These are phyloP conservation scores for Protomyces gravidus DNA, from an alignment of 1,139 yeast species.

Conservation along the genomic window DNA sequence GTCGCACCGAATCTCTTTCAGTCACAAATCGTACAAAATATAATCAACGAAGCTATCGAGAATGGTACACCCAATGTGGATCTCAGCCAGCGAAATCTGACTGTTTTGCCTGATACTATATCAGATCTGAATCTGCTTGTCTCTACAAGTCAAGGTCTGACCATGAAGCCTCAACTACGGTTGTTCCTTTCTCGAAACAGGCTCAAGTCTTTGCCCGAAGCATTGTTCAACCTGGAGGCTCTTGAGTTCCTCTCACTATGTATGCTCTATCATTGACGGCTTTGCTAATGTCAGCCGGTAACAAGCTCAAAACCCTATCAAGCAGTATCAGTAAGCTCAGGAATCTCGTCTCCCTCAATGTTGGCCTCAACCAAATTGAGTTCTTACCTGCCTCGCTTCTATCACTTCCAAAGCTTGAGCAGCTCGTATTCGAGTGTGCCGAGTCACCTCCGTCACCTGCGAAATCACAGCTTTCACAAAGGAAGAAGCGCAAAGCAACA, in stretches of 20 bases:
- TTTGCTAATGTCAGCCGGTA: slow-evolving; percentile 4
- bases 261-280: not conserved
- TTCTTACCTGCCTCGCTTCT: slow-evolving; percentile 20
- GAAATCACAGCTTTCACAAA: slow-evolving; percentile 10
- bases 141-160: slow-evolving; percentile 11
- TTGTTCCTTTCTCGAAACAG: slow-evolving; percentile 11
- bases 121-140: slow-evolving; percentile 17
- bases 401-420: slow-evolving; percentile 16
- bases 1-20: slow-evolving; percentile 8
- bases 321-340: slow-evolving; percentile 17
- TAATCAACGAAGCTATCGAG: slow-evolving; percentile 19
- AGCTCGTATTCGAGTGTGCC: slow-evolving; percentile 16
- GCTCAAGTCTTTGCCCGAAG: slow-evolving; percentile 8
- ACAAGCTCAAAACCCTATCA: slow-evolving; percentile 14
- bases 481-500: not conserved
- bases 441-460: slow-evolving; percentile 5
- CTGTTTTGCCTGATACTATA: slow-evolving; percentile 16
- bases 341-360: slow-evolving; percentile 23
- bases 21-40: slow-evolving; percentile 6
- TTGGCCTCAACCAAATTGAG: slow-evolving; percentile 24
- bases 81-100: slow-evolving; percentile 14
- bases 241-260: slow-evolving; percentile 18
- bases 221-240: slow-evolving; percentile 2
- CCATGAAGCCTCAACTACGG: slow-evolving; percentile 13
- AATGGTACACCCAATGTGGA: slow-evolving; percentile 14